Conservation (phyloP, 345 rosid species). For the Pelargonium nanum region DNA sequence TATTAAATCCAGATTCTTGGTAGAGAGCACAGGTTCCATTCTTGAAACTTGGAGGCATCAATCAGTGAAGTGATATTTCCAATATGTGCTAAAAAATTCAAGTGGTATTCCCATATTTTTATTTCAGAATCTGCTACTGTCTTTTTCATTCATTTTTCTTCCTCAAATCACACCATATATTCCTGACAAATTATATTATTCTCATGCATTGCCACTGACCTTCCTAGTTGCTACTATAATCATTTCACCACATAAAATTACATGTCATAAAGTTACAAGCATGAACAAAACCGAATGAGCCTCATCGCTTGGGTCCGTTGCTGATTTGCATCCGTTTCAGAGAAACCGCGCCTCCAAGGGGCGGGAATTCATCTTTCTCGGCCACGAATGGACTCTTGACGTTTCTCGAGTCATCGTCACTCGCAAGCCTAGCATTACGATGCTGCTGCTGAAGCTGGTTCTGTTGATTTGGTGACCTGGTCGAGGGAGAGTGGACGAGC, state of each 20-base stretch:
- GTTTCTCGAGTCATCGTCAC: neutral
- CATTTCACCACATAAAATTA: no score
- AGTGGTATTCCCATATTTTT: no score
- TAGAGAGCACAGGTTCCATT: no score
- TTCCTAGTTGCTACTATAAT: no score
- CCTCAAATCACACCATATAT: neutral
- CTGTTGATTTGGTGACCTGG: conserved; percentile 1
- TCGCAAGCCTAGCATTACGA: neutral
- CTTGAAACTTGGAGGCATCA: no score
- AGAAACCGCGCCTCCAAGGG: conserved; percentile 8
- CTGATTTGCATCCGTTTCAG: neutral
- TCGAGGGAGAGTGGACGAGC: conserved; percentile 2
- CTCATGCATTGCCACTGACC: no score
- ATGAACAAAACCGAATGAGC: neutral
- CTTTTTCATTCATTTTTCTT: neutral
- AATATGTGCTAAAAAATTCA: no score
- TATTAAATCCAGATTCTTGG: no score
- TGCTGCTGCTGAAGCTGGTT: neutral
- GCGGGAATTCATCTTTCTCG: conserved; percentile 15
- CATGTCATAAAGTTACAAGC: no score
- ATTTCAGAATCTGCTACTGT: neutral
- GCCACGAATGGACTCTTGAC: neutral
- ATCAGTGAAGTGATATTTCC: no score
- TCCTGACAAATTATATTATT: neutral
- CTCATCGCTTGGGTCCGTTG: neutral